Evolutionary conservation across 2,329 filamentous ascomycete genomes (phyloP).

Genomic region (Tolypocladium ophioglossoides): DNA sequence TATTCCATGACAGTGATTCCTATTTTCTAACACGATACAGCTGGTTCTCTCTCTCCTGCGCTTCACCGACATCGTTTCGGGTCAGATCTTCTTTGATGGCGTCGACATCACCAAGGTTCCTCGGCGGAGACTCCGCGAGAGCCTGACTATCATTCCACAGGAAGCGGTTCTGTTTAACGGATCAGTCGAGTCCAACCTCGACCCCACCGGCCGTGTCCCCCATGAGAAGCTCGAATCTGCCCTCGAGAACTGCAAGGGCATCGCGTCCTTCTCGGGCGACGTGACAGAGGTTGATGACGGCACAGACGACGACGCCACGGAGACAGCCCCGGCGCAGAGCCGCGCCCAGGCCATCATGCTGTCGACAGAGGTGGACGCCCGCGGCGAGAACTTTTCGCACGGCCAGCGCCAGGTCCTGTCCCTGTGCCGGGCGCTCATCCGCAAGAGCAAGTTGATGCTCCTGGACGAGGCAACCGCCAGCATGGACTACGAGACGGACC

Average conservation of each 20-base stretch:
- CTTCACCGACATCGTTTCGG: slow-evolving; percentile 40
- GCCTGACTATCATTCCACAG: slow-evolving; percentile 47
- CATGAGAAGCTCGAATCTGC: slow-evolving; percentile 45
- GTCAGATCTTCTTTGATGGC: slow-evolving; percentile 44
- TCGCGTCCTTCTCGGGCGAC: slow-evolving; percentile 39
- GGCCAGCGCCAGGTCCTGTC: slow-evolving; percentile 48
- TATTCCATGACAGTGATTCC: background rate
- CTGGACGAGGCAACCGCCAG: slow-evolving; percentile 50
- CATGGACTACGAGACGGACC: slow-evolving; percentile 48
- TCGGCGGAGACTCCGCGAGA: slow-evolving; percentile 38
- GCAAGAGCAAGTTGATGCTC: slow-evolving; percentile 43
- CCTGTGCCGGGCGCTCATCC: slow-evolving; percentile 44
- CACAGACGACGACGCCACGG: slow-evolving; percentile 10
- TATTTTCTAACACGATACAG: slow-evolving; percentile 9
- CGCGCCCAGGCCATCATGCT: slow-evolving; percentile 22
- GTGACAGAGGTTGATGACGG: slow-evolving; percentile 17
- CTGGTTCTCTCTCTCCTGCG: slow-evolving; percentile 43
- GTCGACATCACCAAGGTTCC: slow-evolving; percentile 42
- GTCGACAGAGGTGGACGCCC: slow-evolving; percentile 36
- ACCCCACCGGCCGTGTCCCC: slow-evolving; percentile 48
- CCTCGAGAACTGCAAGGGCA: slow-evolving; percentile 50
- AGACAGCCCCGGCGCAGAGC: slow-evolving; percentile 5
- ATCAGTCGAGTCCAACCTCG: slow-evolving; percentile 46
- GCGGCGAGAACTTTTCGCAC: slow-evolving; percentile 45
- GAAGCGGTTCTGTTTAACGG: slow-evolving; percentile 48